phyloP scores from a whole-genome alignment of 352 stramenopile genomes.

The Saprolegnia diclina region DNA sequence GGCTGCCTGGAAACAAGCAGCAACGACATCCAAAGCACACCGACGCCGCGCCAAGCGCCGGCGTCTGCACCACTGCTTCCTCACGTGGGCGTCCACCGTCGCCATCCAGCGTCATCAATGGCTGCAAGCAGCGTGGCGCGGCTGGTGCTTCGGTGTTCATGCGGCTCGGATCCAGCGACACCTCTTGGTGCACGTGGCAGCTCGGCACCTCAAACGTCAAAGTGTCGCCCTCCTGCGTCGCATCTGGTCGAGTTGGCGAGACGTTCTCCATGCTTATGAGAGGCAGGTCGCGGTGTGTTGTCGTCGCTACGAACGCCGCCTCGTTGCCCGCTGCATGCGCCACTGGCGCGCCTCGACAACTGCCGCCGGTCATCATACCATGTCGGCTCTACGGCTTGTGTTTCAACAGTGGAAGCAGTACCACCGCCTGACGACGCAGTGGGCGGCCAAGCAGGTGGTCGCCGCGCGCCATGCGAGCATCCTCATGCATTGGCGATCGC shows the following conservation, averaged over 20 bases:
- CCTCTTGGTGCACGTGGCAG: no score
- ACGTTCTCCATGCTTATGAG: neutral
- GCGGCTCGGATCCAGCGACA: neutral
- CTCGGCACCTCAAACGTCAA: neutral
- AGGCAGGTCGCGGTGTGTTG: neutral
- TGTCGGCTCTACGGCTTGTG: neutral
- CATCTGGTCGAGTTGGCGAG: neutral
- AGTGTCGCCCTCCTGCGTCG: neutral
- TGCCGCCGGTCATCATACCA: no score
- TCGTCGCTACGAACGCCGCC: neutral
- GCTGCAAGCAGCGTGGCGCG: no score
- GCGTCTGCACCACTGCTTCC: neutral
- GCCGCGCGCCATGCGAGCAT: neutral
- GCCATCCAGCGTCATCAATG: no score
- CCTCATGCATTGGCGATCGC: neutral
- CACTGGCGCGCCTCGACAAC: no score
- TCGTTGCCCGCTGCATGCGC: neutral
- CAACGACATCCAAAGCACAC: neutral
- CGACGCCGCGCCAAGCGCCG: neutral
- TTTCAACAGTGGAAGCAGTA: conserved; percentile 10
- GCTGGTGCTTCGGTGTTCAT: neutral
- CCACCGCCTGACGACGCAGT: neutral
- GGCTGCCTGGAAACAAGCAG: neutral
- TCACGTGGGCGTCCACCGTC: neutral
- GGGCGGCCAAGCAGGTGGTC: neutral